Conservation (phyloP, 768 basidiomycete genomes). For the Tephrocybe sp. region DNA sequence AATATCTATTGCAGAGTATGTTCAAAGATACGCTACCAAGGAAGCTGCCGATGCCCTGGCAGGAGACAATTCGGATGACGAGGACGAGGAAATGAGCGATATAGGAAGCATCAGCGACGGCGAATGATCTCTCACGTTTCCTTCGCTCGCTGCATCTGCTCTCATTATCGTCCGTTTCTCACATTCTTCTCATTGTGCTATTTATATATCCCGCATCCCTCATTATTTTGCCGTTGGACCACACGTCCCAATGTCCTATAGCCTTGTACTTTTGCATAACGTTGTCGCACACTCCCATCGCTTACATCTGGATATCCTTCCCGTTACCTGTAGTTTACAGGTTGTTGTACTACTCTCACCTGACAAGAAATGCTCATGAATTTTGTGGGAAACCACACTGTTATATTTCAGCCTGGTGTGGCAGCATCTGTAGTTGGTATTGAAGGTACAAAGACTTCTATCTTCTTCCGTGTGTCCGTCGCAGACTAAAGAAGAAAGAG, state of each 20-base stretch:
- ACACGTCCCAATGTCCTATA: slow-evolving; percentile 5
- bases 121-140: slow-evolving; percentile 37
- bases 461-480: slow-evolving; percentile 72
- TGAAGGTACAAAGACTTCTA: slow-evolving; percentile 63
- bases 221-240: slow-evolving; percentile 6
- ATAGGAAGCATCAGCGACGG: slow-evolving; percentile 80
- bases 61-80: slow-evolving; percentile 64
- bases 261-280: slow-evolving; percentile 15
- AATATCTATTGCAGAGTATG: slow-evolving; percentile 70
- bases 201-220: slow-evolving; percentile 19
- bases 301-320: slow-evolving; percentile 12
- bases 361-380: slow-evolving; percentile 10
- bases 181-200: slow-evolving; percentile 12
- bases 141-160: slow-evolving; percentile 10
- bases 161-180: slow-evolving; percentile 10
- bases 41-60: slow-evolving; percentile 81
- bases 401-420: slow-evolving; percentile 13
- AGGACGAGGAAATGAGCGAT: slow-evolving; percentile 87
- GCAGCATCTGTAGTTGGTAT: slow-evolving; percentile 25
- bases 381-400: background rate
- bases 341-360: slow-evolving; percentile 17
- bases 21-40: slow-evolving; percentile 91
- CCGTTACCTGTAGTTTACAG: slow-evolving; percentile 19
- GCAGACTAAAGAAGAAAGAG: slow-evolving; percentile 56
- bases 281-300: slow-evolving; percentile 6